A percentile compares a stretch with the other conserved stretches of the same genome.
phyloP scores from a whole-genome alignment of 179 eudicot species.

The Patellifolia procumbens region DNA sequence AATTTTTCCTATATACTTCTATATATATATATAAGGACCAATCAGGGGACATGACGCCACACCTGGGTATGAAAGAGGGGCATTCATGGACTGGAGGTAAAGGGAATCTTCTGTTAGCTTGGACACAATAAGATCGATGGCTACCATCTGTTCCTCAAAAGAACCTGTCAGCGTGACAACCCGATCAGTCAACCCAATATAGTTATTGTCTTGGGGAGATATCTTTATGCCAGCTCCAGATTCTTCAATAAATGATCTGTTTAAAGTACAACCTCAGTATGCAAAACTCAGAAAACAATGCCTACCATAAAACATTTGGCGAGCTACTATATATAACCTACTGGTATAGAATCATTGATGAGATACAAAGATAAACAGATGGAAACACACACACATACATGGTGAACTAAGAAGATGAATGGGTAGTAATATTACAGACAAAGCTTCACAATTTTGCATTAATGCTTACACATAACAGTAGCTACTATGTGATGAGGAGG shows the following conservation, averaged over 20 bases:
- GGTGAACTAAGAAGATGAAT: too few species aligned
- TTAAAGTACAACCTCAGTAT: slow-evolving; percentile 13
- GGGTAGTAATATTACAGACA: too few species aligned
- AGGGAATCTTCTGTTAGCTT: slow-evolving; percentile 80
- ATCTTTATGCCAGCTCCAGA: slow-evolving; percentile 90
- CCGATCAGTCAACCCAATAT: slow-evolving; percentile 80
- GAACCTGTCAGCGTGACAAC: slow-evolving; percentile 85
- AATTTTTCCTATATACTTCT: too few species aligned
- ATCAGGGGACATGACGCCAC: slow-evolving; percentile 7
- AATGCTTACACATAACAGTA: too few species aligned
- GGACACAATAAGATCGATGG: slow-evolving; percentile 71
- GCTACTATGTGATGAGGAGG: too few species aligned
- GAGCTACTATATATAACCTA: neutral
- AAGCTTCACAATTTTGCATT: too few species aligned
- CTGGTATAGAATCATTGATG: neutral
- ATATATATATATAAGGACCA: neutral
- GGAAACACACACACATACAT: neutral
- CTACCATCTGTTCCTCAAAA: slow-evolving; percentile 76
- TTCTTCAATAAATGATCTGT: slow-evolving; percentile 92
- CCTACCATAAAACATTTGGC: neutral
- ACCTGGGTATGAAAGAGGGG: slow-evolving; percentile 87
- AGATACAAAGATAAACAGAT: neutral
- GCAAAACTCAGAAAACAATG: slow-evolving; percentile 9
- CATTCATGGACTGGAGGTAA: slow-evolving; percentile 66
- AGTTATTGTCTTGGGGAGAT: slow-evolving; percentile 83